phyloP scores from a whole-genome alignment of 192 early-diverging fungal species.

The Podila horticola region DNA sequence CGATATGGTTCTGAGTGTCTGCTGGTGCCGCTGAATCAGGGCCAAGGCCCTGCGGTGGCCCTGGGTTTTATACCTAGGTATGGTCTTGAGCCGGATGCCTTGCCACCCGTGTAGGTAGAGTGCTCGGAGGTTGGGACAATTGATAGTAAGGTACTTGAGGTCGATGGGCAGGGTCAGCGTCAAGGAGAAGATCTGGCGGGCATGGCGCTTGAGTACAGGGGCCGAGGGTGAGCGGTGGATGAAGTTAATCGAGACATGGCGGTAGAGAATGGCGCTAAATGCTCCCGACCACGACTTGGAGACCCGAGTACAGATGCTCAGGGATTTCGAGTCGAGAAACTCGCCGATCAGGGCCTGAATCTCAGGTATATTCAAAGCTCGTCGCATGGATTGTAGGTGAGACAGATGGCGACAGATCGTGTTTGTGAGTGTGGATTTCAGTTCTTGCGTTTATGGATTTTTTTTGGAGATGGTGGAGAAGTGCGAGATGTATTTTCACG shows the following conservation, averaged over 20 bases:
- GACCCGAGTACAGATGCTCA: background rate
- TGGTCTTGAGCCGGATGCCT: background rate
- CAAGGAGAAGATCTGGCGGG: background rate
- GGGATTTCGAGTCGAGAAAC: background rate
- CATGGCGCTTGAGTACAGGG: background rate
- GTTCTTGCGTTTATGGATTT: too few relatives aligned
- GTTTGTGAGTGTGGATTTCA: too few relatives aligned
- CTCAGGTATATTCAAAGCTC: background rate
- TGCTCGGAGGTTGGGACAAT: background rate
- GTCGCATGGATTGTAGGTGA: background rate
- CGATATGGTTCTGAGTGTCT: background rate
- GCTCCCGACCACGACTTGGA: background rate
- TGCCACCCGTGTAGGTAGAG: background rate
- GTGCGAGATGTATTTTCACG: too few relatives aligned
- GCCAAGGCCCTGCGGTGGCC: background rate
- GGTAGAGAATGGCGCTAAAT: background rate
- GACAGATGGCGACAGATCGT: background rate
- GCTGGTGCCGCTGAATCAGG: background rate
- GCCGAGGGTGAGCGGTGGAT: background rate
- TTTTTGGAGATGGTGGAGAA: too few relatives aligned
- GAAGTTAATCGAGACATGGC: background rate
- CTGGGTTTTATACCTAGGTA: background rate
- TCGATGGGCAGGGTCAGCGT: background rate
- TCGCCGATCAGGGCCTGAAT: background rate
- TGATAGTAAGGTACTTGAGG: background rate